Evolutionary conservation across 805 yeast genomes (phyloP).

Genomic region (Myxozyma udenii): DNA sequence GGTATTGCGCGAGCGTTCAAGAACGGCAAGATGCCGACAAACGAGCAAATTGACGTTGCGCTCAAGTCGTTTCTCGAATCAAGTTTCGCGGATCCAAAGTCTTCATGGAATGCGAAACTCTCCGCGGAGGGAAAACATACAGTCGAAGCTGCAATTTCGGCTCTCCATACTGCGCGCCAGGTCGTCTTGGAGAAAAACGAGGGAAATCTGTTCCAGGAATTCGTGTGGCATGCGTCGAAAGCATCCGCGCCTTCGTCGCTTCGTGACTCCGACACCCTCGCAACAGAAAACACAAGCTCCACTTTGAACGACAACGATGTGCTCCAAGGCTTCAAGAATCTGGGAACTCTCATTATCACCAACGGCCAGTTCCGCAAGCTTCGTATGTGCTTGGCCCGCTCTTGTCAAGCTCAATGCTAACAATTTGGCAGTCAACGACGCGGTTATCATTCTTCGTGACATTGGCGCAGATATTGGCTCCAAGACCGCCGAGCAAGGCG

Average conservation of each 20-base stretch:
- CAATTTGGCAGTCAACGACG: slow-evolving; percentile 14
- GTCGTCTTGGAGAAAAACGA: slow-evolving; percentile 24
- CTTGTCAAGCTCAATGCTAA: neutral
- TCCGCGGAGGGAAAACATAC: slow-evolving; percentile 20
- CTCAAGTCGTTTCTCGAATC: slow-evolving; percentile 16
- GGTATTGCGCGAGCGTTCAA: slow-evolving; percentile 24
- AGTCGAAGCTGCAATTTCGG: slow-evolving; percentile 8
- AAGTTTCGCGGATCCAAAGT: slow-evolving; percentile 6
- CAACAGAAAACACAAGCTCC: slow-evolving; percentile 6
- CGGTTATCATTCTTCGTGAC: slow-evolving; percentile 20
- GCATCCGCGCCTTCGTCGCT: neutral
- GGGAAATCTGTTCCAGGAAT: slow-evolving; percentile 25
- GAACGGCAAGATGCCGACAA: slow-evolving; percentile 29
- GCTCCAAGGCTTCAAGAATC: slow-evolving; percentile 12
- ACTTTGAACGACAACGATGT: slow-evolving; percentile 17
- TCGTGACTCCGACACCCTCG: neutral
- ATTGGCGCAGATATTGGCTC: slow-evolving; percentile 18
- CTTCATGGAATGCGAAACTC: slow-evolving; percentile 10
- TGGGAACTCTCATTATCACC: slow-evolving; percentile 23
- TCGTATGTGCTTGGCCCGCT: slow-evolving; percentile 6
- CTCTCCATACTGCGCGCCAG: slow-evolving; percentile 11
- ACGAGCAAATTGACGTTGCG: slow-evolving; percentile 28
- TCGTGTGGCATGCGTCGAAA: slow-evolving; percentile 23
- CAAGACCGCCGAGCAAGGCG: slow-evolving; percentile 3
- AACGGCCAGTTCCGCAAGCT: slow-evolving; percentile 30